A percentile compares a stretch with the other conserved stretches of the same genome.
Conservation (phyloP, 1,284 basidiomycete species). For the Volvariella surrecta region DNA sequence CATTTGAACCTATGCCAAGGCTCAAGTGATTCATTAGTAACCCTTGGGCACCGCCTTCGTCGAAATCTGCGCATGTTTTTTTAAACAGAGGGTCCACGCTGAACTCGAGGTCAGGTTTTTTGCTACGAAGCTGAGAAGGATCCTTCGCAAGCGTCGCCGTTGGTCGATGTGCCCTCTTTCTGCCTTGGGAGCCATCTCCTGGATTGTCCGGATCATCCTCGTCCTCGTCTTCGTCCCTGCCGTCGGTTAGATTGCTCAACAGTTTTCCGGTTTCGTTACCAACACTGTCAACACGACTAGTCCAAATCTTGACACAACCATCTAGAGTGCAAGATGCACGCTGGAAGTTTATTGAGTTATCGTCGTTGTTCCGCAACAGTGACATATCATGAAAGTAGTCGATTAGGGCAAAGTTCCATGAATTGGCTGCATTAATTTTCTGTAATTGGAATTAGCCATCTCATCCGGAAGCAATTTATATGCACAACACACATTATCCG, state of each 20-base stretch:
- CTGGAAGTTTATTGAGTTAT: conserved; percentile 98
- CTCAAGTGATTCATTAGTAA: conserved; percentile 89
- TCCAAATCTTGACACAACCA: conserved; percentile 99
- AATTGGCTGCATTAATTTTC: conserved; percentile 99
- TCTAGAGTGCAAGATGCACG: conserved; percentile 97
- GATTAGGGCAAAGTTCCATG: conserved; percentile 97
- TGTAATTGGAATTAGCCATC: conserved; percentile 22
- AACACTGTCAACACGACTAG: conserved; percentile 93
- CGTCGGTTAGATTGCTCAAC: conserved; percentile 82
- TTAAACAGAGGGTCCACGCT: conserved; percentile 95
- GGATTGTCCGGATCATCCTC: conserved; percentile 62
- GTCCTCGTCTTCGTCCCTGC: conserved; percentile 43
- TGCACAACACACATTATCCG: conserved; percentile 77
- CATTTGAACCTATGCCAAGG: conserved; percentile 70
- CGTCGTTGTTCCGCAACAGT: conserved; percentile 83
- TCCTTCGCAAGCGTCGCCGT: conserved; percentile 84
- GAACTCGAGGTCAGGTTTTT: conserved; percentile 94
- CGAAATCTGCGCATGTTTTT: conserved; percentile 98
- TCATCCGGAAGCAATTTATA: conserved; percentile 6
- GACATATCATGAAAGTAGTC: conserved; percentile 99
- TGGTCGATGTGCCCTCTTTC: conserved; percentile 58
- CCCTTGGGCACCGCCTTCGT: conserved; percentile 95
- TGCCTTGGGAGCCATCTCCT: conserved; percentile 43
- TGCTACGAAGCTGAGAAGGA: conserved; percentile 74
- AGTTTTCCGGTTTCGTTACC: conserved; percentile 97